Evolutionary conservation across 331 rosid species (phyloP).

Genomic region (Malus hybrid): DNA sequence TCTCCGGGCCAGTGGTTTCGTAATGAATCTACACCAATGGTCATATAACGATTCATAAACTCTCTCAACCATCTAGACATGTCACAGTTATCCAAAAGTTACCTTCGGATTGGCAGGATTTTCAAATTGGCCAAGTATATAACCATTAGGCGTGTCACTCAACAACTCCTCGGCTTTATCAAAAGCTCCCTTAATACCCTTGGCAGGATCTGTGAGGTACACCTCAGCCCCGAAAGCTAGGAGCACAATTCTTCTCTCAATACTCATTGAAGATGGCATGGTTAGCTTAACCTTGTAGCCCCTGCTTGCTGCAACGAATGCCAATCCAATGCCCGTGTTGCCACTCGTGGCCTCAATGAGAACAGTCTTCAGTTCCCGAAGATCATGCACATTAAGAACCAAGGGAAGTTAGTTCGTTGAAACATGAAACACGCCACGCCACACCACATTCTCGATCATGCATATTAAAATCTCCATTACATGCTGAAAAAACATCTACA

Average conservation of each 20-base stretch:
- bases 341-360: constrained; percentile 78
- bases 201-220: constrained; percentile 51
- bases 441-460: no score
- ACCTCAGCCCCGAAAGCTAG: constrained; percentile 88
- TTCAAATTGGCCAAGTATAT: constrained; percentile 49
- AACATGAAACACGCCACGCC: neutral
- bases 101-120: constrained; percentile 74
- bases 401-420: neutral
- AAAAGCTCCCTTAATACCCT: constrained; percentile 41
- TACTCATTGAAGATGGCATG: constrained; percentile 54
- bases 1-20: constrained; percentile 90
- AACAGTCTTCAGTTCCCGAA: constrained; percentile 36
- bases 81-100: constrained; percentile 3
- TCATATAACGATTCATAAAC: neutral
- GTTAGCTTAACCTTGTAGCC: constrained; percentile 58
- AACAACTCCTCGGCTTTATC: constrained; percentile 52
- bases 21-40: constrained; percentile 55
- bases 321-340: constrained; percentile 84
- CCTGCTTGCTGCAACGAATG: constrained; percentile 61
- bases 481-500: no score
- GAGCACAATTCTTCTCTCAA: constrained; percentile 65
- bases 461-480: no score
- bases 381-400: constrained; percentile 4
- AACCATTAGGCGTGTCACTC: constrained; percentile 42
- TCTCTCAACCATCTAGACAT: neutral